Evolutionary conservation across 139 green algal genomes (phyloP), one percentile per base, ranked within the genome.

Genomic region (Yamagishiella unicocca): DNA sequence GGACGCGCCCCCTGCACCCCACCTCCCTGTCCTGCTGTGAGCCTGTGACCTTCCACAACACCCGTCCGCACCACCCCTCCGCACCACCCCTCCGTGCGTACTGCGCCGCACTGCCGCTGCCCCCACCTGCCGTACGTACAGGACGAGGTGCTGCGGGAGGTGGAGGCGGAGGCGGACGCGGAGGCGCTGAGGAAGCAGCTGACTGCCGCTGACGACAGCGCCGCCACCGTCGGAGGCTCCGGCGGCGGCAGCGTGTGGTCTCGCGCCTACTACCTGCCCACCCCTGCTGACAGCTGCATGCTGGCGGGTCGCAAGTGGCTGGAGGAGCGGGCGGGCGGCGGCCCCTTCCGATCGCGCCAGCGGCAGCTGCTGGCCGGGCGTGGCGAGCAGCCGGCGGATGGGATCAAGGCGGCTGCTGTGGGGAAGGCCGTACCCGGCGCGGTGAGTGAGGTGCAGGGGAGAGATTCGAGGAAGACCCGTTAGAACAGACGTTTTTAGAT

Each of bases 251-350:
- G 45, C 29, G 4, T 29, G 25, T 82, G 74, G 74, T 45, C 74
- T 4, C 74, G 74, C 0, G 6, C 45, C 5, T 82, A 82, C 74
- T 67, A 68, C 74, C 46, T 82, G 46, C 46, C 74, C 74, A 82
- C 74, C 1, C 74, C 68, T 53, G 76, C 76, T 1, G 76, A 84
- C 54, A 58, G 7, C 1, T 17, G 8, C 1, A 24, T 71, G 37
- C 35, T 71, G 37, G 54, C 54, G 37, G 54, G 5, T 1, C 45
- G 76, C 1, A 37, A 37, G 7, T 84, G 76, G 76, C 53, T 84
- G 54, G 76, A 84, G 53, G 54, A 72, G 76, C 42, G 37, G n/a
- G 76, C 54, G 19, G 54, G 76, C 35, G 76, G 76, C 24, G 76
- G 76, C 35, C 76, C 76, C 24, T 84, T 84, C 76, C 54, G 54